Base-by-base conservation (phyloP, 1,139 yeast genomes). In the Hansenula lynferdii region DNA sequence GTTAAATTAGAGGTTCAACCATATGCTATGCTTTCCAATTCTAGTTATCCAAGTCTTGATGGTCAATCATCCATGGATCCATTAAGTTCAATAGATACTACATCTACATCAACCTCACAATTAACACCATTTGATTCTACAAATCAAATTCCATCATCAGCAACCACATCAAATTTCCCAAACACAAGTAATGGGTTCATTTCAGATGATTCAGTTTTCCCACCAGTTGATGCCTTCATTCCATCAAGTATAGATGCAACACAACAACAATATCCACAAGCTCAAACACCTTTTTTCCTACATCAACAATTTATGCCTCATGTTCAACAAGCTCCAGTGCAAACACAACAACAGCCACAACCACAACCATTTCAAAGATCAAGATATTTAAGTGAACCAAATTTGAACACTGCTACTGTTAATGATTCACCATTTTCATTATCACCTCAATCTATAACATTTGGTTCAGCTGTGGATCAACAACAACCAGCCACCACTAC, bases 341-440 rank as follows among this genome's bases (percentile, higher is more conserved):
- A 8, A n/a, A 30, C 27, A 27, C 36, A 34, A 23, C 24, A 29
- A 12, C 31, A 28, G 27, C 36, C 27, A 21, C 32, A 29, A 25
- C 34, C 30, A 10, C 42, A 39, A 24, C 42, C 38, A 23, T 10
- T 9, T 8, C 33, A 33, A 29, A 43, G 46, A 38, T 18, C 37
- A 8, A 39, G 47, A 34, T 32, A 40, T 19, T 22, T 44, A 32
- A 42, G 44, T 17, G 49, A 44, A 35, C 45, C 48, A 11, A 45
- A 40, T 16, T 10, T 44, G 9, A 4, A 40, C 14, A 39, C 34
- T 17, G 25, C 43, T 3, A 30, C 40, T 15, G 31, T n/a, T 24
- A 36, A 31, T 5, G 47, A 45, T n/a, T 41, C 48, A 5, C 37
- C 44, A 14, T 37, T 47, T 6, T 39, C 47, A 1, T 19, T 47